Base-by-base conservation (phyloP, 1,284 basidiomycete species). In the Tylopilus orsonianus region DNA sequence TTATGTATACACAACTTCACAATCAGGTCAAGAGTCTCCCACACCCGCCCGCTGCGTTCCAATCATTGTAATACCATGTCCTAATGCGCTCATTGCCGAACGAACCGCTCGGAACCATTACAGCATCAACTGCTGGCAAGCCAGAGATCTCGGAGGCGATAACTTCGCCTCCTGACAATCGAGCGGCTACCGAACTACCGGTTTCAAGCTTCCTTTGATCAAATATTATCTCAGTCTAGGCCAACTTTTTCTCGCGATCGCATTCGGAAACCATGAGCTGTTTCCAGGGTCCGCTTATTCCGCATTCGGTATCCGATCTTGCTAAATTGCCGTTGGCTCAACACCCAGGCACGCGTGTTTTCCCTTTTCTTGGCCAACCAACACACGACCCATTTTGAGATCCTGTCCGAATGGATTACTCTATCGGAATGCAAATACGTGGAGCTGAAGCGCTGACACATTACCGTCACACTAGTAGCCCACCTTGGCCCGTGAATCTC, bases 111-210 rank as follows among this genome's bases (percentile, higher is more conserved):
- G 67, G 64, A 51, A 44, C 48, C 49, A 68, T 68, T 63, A 68
- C 64, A 50, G 43, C 55, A 65, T 48, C 43, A 13, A 41, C 34
- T 59, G 53, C 52, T 64, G 61, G 53, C 60, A 58, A 41, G 49
- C 45, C 48, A 46, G 40, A 68, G 67, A 65, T 65, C 67, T 67
- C 64, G 64, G 64, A 56, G 64, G 67, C 64, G 64, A 65, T 65
- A 50, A 2, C 34, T 40, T 52, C 61, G 51, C 55, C 63, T 63
- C 63, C 63, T 67, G 64, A 67, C 61, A 66, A 66, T 64, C 65
- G 64, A 62, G 53, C 52, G 62, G 59, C 41, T 68, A 65, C 63
- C 63, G 43, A 49, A 36, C 37, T 57, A 35, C 54, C 55, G 63
- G 63, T 42, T 49, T 61, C 56, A 53, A 61, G 33, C 49, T 64